Conservation (phyloP, 371 early-diverging fungal species). For the Mortierella sp. region DNA sequence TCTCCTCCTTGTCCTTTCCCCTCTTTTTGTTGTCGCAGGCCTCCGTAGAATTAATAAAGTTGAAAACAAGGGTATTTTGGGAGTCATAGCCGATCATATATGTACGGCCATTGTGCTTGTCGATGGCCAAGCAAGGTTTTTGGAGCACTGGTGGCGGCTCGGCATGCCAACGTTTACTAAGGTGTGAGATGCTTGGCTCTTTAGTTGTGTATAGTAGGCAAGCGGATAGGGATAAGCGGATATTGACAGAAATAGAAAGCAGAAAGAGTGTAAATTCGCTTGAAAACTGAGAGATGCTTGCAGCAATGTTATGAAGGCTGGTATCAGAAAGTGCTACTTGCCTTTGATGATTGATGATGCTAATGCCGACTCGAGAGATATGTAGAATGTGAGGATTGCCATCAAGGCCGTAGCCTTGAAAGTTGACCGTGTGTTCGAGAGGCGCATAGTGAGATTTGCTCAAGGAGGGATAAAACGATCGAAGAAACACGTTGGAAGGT, state of each 20-base stretch:
- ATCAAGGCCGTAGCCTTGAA: slow-evolving; percentile 12
- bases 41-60: slow-evolving; percentile 42
- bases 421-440: background rate
- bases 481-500: slow-evolving; percentile 3
- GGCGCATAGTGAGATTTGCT: slow-evolving; percentile 1
- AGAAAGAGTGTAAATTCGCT: background rate
- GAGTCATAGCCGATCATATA: slow-evolving; percentile 53
- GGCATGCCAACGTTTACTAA: slow-evolving; percentile 39
- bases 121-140: slow-evolving; percentile 33
- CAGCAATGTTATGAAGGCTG: too few species aligned
- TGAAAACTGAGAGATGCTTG: background rate
- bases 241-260: background rate
- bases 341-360: slow-evolving; percentile 10
- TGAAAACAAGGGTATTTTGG: slow-evolving; percentile 30
- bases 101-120: slow-evolving; percentile 30
- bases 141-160: slow-evolving; percentile 51
- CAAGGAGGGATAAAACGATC: background rate
- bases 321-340: background rate
- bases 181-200: slow-evolving; percentile 1
- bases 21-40: slow-evolving; percentile 24
- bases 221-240: background rate
- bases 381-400: background rate
- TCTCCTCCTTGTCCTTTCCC: background rate
- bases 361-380: background rate
- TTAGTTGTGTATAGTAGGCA: background rate